Evolutionary conservation across 352 stramenopile genomes (phyloP).

Genomic region (Pythium utonaiense): DNA sequence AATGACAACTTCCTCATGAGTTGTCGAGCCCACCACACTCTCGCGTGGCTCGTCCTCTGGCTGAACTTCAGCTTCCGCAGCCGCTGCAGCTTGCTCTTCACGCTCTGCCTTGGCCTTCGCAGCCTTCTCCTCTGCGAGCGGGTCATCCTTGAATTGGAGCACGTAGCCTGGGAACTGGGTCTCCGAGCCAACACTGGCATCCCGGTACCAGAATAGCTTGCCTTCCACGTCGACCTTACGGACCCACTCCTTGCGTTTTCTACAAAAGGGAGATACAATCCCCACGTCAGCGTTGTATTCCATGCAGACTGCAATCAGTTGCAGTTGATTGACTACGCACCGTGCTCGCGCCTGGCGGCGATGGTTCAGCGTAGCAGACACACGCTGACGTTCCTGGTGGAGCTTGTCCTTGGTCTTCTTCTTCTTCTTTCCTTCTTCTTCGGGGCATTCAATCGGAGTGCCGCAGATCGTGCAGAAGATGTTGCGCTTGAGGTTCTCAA

Average conservation of each 20-base stretch:
- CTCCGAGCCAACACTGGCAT: not conserved
- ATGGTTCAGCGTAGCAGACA: slow-evolving; percentile 6
- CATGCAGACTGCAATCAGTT: not conserved
- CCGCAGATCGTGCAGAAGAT: slow-evolving; percentile 42
- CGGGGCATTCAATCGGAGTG: slow-evolving; percentile 1
- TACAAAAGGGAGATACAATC: not conserved
- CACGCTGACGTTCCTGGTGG: slow-evolving; percentile 9
- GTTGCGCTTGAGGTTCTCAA: slow-evolving; percentile 38
- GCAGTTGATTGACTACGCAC: not conserved
- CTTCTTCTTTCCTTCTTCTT: not conserved
- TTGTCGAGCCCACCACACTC: not conserved
- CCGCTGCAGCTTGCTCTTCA: not conserved
- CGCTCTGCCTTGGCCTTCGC: not conserved
- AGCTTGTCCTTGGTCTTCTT: slow-evolving; percentile 15
- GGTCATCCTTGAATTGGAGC: slow-evolving; percentile 7
- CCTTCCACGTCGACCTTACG: slow-evolving; percentile 21
- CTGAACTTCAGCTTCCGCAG: not conserved
- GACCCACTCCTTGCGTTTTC: slow-evolving; percentile 26
- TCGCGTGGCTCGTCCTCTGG: slow-evolving; percentile 6
- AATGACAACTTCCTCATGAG: not conserved
- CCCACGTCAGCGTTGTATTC: not conserved
- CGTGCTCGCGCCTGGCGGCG: slow-evolving; percentile 12
- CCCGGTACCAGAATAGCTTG: slow-evolving; percentile 19
- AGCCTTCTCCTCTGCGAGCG: not conserved
- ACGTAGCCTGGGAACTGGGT: slow-evolving; percentile 6